Conservation (phyloP, 306 rosid genomes). For the Lablab purpureus region DNA sequence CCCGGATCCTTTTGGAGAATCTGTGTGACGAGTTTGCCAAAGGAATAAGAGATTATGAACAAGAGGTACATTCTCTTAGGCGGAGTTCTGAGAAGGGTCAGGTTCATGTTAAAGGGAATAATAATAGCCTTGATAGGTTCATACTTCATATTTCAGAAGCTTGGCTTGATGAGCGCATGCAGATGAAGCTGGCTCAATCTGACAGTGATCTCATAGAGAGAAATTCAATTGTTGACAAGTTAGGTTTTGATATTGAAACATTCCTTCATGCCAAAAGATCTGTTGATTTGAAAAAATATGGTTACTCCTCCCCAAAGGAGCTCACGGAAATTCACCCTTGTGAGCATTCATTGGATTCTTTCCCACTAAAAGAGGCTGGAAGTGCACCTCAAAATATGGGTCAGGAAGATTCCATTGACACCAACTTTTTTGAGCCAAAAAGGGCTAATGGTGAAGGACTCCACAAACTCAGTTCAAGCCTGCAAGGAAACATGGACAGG, state of each 20-base stretch:
- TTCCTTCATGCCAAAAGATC: constrained; percentile 77
- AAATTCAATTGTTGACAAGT: constrained; percentile 70
- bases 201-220: constrained; percentile 50
- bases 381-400: constrained; percentile 63
- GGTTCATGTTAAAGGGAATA: constrained; percentile 44
- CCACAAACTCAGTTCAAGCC: constrained; percentile 39
- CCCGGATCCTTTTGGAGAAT: constrained; percentile 71
- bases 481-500: constrained; percentile 43
- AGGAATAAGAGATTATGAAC: constrained; percentile 74
- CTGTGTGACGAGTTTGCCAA: constrained; percentile 87
- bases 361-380: constrained; percentile 56
- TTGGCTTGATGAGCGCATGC: constrained; percentile 89
- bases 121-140: constrained; percentile 54
- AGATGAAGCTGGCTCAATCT: constrained; percentile 62
- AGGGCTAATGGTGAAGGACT: constrained; percentile 41
- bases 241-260: constrained; percentile 76
- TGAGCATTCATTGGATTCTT: constrained; percentile 64
- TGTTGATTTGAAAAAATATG: constrained; percentile 46
- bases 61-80: constrained; percentile 60
- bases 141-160: constrained; percentile 85
- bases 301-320: constrained; percentile 55
- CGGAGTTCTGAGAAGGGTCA: constrained; percentile 56
- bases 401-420: constrained; percentile 57
- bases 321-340: constrained; percentile 58
- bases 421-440: constrained; percentile 44